Conservation (phyloP, 768 basidiomycete genomes). For the Suillus alpinus region DNA sequence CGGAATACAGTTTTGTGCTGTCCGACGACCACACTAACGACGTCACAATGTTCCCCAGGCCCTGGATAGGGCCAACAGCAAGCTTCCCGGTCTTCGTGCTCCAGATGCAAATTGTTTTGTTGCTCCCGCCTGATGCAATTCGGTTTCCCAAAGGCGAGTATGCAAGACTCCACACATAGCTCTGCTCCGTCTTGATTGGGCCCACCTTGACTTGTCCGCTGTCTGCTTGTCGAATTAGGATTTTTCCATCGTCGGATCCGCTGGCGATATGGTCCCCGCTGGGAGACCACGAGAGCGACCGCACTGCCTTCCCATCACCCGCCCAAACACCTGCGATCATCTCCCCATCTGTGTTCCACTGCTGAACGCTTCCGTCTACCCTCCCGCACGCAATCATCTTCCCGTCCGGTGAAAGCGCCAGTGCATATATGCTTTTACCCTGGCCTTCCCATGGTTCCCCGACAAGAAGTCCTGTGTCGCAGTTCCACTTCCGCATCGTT, state of each 20-base stretch:
- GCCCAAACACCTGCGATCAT: neutral
- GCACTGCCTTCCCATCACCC: no score
- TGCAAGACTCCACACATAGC: no score
- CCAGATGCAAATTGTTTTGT: neutral
- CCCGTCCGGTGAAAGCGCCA: neutral
- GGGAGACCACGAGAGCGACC: no score
- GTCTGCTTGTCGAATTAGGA: no score
- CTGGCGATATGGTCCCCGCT: no score
- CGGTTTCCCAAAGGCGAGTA: neutral
- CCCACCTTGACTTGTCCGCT: neutral
- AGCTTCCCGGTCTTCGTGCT: neutral
- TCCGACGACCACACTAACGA: neutral
- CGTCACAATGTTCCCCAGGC: neutral
- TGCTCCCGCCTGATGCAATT: neutral
- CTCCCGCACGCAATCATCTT: neutral
- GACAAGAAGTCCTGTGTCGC: neutral
- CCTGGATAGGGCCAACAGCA: neutral
- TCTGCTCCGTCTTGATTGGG: no score
- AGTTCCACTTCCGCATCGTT: neutral
- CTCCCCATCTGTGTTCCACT: neutral
- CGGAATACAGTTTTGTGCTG: neutral
- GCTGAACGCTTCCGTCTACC: neutral
- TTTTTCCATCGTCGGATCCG: no score
- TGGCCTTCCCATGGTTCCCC: no score
- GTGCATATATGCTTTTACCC: neutral